Evolutionary conservation across 2,329 filamentous ascomycete genomes (phyloP), one percentile per base, ranked within the genome.

Genomic region (Dactylellina parvicollis): DNA sequence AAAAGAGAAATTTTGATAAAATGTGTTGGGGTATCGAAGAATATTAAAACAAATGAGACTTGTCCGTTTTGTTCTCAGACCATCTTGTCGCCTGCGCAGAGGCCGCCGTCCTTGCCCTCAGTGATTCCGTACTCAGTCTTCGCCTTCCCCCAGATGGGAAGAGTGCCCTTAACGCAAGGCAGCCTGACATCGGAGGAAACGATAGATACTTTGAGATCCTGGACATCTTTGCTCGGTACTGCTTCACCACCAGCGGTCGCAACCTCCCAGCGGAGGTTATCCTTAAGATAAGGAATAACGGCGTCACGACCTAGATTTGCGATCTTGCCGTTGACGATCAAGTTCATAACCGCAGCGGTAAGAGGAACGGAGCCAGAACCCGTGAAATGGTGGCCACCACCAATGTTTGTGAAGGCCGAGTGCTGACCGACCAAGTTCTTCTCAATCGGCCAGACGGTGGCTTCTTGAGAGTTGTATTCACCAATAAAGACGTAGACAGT

Each of bases 341-440:
- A 75, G 32, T 80, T 77, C 18, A 80, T 66, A 12, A 83, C 73
- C 9, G 78, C 79, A 1, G 78, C 76, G 0, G 82, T 83, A 7
- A 83, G 71, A 0, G 79, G 80, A 4, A 83, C 79, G 34, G 79
- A 82, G 18, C 81, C 81, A 2, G 82, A 81, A 16, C 83, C 78
- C 8, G 77, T 74, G 4, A 80, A 74, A 7, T 78, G 71, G 4
- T 76, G 67, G 3, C 75, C 75, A 7, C 77, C 77, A 46, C 70
- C 62, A 12, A 64, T 49, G 12, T 59, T 80, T 3, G 80, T 80
- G 50, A 83, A 80, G 5, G 80, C 78, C 2, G 79, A 78, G 42
- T 82, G 79, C 30, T 80, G 80, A 22, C 82, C 81, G 20, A 83
- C 79, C 24, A 82, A 80, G 54, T 82, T 81, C 20, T 78, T 76